Base-by-base conservation (phyloP, 2,329 filamentous ascomycete genomes). In the Fusarium dlaminii region DNA sequence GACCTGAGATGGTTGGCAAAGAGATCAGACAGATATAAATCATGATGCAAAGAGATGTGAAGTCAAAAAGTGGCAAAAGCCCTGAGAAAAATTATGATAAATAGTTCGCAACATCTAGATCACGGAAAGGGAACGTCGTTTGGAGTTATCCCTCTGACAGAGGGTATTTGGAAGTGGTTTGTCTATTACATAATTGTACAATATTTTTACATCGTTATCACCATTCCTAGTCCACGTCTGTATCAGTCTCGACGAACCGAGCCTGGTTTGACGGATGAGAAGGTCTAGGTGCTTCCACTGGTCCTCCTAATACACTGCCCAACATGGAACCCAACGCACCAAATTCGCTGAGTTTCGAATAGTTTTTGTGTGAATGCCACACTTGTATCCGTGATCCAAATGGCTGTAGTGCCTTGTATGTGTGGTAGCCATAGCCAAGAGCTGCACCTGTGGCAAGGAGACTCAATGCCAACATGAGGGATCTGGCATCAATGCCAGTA, bases 1-100 rank as follows among this genome's bases (percentile, higher is more conserved):
- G 96, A 74, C 96, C 96, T 1, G 96, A 98, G 77, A 92, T 96
- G 88, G 91, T 90, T 68, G 96, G 95, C 56, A 96, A 96, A 83
- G 94, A 97, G 74, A 92, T 95, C 55, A 91, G 91, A 80, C 94
- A 96, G 83, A 94, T 98, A 80, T 96, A 88, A 74, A 63, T 13
- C 32, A 32, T 43, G n/a, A 39, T 24, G 18, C 52, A 18, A 73
- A 68, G 52, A 64, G 61, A 48, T 57, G 55, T 63, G 17, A 61
- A 11, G 30, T 30, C 32, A 39, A 6, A 12, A 22, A 42, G 30
- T 22, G 34, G 17, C 30, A 17, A 22, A 58, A 29, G 32, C 6
- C 27, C 43, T 34, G 27, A 52, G 39, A 36, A 57, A n/a, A 58
- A 46, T 39, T 43, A 42, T 30, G 37, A 62, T n/a, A 51, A 22